Evolutionary conservation across 441 rosid species (phyloP).

Genomic region (Erysimum pusillum): DNA sequence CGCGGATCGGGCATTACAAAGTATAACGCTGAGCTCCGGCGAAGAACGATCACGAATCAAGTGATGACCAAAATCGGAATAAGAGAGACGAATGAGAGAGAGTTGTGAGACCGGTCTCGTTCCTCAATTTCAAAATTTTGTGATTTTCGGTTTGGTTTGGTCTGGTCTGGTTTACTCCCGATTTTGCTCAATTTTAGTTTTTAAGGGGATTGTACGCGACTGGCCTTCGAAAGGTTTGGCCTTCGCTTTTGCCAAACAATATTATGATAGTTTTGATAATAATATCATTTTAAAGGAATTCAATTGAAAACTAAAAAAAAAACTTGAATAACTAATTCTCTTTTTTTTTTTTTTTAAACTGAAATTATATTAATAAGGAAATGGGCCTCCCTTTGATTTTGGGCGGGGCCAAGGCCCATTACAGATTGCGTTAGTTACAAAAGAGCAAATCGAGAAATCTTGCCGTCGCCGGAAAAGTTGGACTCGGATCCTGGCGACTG

Average conservation of each 20-base stretch:
- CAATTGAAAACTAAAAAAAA: too few species aligned
- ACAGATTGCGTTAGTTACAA: too few species aligned
- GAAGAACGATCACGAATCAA: constrained; percentile 13
- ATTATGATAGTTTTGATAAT: too few species aligned
- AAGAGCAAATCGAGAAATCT: too few species aligned
- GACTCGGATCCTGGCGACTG: too few species aligned
- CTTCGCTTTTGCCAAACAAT: neutral
- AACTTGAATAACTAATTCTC: too few species aligned
- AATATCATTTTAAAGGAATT: too few species aligned
- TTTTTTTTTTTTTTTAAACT: too few species aligned
- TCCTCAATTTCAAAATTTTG: neutral
- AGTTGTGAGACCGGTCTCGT: neutral
- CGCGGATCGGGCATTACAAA: constrained; percentile 39
- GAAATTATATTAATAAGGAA: too few species aligned
- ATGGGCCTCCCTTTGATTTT: too few species aligned
- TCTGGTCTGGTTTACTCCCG: neutral
- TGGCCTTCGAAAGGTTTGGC: neutral
- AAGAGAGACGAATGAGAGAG: neutral
- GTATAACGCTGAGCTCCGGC: constrained; percentile 42
- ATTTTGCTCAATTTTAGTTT: neutral
- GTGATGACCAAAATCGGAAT: neutral
- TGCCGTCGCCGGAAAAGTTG: too few species aligned
- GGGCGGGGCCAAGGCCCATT: too few species aligned
- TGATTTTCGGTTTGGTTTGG: neutral
- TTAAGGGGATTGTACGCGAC: neutral